phyloP scores from a whole-genome alignment of 139 green algal species.

The Auxenochlorella pyrenoidosa region DNA sequence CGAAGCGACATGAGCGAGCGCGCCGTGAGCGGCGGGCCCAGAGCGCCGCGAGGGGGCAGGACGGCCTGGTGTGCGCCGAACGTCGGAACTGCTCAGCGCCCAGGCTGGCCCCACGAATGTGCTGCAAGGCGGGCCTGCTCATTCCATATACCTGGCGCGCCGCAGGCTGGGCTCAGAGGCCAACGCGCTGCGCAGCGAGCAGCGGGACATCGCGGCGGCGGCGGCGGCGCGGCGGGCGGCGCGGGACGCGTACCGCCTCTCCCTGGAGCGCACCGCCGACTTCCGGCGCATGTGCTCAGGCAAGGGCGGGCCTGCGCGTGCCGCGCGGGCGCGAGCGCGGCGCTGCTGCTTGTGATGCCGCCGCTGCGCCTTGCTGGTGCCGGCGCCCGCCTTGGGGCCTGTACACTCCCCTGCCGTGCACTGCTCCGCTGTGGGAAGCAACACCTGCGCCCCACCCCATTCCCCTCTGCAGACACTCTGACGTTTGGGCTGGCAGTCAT shows the following conservation, averaged over 20 bases:
- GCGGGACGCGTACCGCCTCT: constrained; percentile 20
- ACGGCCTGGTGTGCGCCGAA: no score
- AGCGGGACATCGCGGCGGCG: neutral
- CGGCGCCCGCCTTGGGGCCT: neutral
- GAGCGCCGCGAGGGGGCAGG: no score
- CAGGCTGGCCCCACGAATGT: no score
- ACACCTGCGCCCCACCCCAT: neutral
- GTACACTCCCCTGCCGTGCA: no score
- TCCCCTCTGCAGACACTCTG: constrained; percentile 21
- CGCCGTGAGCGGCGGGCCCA: no score
- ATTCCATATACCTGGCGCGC: neutral
- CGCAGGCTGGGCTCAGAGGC: constrained; percentile 38
- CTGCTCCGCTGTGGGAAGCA: no score
- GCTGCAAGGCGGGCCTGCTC: no score
- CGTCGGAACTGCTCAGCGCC: no score
- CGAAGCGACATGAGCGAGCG: no score
- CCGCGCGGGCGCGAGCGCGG: neutral
- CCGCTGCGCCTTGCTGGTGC: neutral
- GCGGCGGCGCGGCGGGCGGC: constrained; percentile 17
- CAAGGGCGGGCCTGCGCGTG: neutral
- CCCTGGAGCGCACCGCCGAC: constrained; percentile 20
- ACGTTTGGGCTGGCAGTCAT: constrained; percentile 37
- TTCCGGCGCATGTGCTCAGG: constrained; percentile 34
- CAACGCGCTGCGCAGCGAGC: constrained; percentile 29
- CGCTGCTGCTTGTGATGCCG: neutral